Evolutionary conservation across 352 stramenopile genomes (phyloP), one percentile per base, ranked within the genome.

Genomic region (Phytophthora tentaculata): DNA sequence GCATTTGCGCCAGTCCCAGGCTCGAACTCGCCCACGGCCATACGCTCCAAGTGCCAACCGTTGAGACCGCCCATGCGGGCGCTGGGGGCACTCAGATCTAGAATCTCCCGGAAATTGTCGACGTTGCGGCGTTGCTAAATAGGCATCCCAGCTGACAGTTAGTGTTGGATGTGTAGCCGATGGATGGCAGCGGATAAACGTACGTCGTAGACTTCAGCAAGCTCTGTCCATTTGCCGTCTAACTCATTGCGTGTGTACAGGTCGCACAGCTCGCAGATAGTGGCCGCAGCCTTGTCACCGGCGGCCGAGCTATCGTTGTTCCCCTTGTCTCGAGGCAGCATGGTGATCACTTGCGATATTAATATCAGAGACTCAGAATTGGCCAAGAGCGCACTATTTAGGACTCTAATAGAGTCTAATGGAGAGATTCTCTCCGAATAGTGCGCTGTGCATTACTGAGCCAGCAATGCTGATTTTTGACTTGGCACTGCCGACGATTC

Each of bases 1-100:
- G 58, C 55, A 32, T 49, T 80, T 2, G 68, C 55, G 10, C 61
- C 59, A 3, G 60, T 47, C 7, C 74, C 72, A 22, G 80, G 72
- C 19, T 75, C 86, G n/a, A 86, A 83, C 67, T 94, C 86, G 16
- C 81, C 84, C 28, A 92, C 83, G 0, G 86, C 86, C 84, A 94
- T 94, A 45, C 86, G 86, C 71, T 94, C 86, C 50, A 94, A 59
- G 69, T 92, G 83, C 86, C 86, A 94, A 16, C 80, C 80, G 16
- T 83, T 91, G 12, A 94, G 65, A 23, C 88, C 83, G 28, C 80
- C 81, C 55, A 94, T 71, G 16, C 86, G 77, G 49, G 75, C 75
- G 2, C 54, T 80, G 0, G 86, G 86, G 9, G 76, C 79, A 45
- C 83, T 92, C 35, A 94, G 66, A 61, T 90, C 80, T 26, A 94